Evolutionary conservation across 2,329 filamentous ascomycete species (phyloP).

Genomic region (Fonsecaea pedrosoi): DNA sequence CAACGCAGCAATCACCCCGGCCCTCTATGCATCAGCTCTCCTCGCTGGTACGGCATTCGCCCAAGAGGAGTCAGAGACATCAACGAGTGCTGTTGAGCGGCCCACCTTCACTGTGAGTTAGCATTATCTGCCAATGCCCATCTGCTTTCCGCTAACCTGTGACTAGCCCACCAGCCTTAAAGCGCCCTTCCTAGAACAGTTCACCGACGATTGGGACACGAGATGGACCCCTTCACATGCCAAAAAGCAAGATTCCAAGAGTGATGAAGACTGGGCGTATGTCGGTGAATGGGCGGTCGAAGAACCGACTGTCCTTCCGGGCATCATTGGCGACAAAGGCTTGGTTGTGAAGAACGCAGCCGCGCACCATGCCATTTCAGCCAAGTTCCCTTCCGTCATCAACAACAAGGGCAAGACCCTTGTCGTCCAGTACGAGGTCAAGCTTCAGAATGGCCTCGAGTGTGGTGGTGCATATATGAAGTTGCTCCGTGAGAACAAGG

Average conservation of each 20-base stretch:
- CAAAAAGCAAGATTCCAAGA: slow-evolving; percentile 88
- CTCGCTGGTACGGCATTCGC: slow-evolving; percentile 70
- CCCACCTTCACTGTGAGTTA: slow-evolving; percentile 85
- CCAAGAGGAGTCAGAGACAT: slow-evolving; percentile 63
- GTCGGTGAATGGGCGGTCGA: slow-evolving; percentile 96
- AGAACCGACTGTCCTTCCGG: slow-evolving; percentile 88
- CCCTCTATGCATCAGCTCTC: slow-evolving; percentile 72
- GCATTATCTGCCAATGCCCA: not conserved
- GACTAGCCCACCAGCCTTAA: slow-evolving; percentile 81
- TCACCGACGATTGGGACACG: slow-evolving; percentile 92
- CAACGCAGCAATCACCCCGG: slow-evolving; percentile 76
- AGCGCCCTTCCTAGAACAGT: slow-evolving; percentile 96
- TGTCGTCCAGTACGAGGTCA: slow-evolving; percentile 98
- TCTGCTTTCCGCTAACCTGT: slow-evolving; percentile 20
- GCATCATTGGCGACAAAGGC: slow-evolving; percentile 93
- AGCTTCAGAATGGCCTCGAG: slow-evolving; percentile 96
- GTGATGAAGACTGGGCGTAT: slow-evolving; percentile 93
- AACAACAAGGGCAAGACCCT: slow-evolving; percentile 97
- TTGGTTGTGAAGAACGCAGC: slow-evolving; percentile 97
- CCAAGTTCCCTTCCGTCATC: slow-evolving; percentile 96
- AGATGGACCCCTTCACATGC: slow-evolving; percentile 95
- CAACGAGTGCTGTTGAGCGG: slow-evolving; percentile 66
- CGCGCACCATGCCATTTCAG: slow-evolving; percentile 98
- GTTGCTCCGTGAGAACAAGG: slow-evolving; percentile 96
- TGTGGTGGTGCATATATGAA: slow-evolving; percentile 99